Percentiles rank a stretch among this genome's conserved stretches.
Evolutionary conservation across 2,329 filamentous ascomycete species (phyloP).

Genomic region (Cladophialophora bantiana): DNA sequence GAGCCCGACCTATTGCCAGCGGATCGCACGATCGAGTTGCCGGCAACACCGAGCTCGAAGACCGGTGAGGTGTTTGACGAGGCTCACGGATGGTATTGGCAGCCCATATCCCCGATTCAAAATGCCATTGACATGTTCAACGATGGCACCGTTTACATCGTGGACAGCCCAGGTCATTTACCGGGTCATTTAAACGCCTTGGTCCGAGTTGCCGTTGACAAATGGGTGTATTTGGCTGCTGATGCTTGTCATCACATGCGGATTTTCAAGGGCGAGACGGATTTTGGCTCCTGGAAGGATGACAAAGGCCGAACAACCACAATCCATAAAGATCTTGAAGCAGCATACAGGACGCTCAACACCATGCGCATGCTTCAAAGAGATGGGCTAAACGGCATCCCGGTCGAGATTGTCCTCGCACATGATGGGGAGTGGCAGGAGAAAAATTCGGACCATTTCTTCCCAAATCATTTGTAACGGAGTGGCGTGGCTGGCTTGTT

Average conservation of each 20-base stretch:
- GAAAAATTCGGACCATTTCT: slow-evolving; percentile 26
- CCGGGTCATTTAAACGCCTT: slow-evolving; percentile 43
- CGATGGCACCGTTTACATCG: slow-evolving; percentile 41
- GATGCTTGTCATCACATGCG: slow-evolving; percentile 63
- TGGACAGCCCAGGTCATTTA: slow-evolving; percentile 43
- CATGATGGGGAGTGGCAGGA: slow-evolving; percentile 33
- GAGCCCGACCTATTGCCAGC: slow-evolving; percentile 36
- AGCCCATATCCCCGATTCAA: slow-evolving; percentile 52
- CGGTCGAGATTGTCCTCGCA: slow-evolving; percentile 31
- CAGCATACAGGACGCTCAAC: slow-evolving; percentile 53
- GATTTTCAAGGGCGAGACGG: slow-evolving; percentile 59
- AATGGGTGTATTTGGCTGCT: slow-evolving; percentile 60
- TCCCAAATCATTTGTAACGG: slow-evolving; percentile 17
- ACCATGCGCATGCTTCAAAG: slow-evolving; percentile 43
- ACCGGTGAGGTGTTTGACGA: slow-evolving; percentile 47
- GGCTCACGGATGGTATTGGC: slow-evolving; percentile 47
- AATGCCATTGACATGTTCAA: slow-evolving; percentile 52
- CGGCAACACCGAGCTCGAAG: slow-evolving; percentile 40
- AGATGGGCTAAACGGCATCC: slow-evolving; percentile 18
- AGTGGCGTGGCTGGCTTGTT: background rate
- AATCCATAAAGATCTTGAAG: slow-evolving; percentile 58
- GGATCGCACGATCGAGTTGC: slow-evolving; percentile 37
- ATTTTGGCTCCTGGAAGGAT: slow-evolving; percentile 59
- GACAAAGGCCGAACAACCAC: slow-evolving; percentile 53
- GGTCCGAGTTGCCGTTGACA: slow-evolving; percentile 42